A percentile compares a stretch with the other conserved stretches of the same genome.
Evolutionary conservation across 2,329 filamentous ascomycete genomes (phyloP).

Genomic region (Lasiodiplodia sp.): DNA sequence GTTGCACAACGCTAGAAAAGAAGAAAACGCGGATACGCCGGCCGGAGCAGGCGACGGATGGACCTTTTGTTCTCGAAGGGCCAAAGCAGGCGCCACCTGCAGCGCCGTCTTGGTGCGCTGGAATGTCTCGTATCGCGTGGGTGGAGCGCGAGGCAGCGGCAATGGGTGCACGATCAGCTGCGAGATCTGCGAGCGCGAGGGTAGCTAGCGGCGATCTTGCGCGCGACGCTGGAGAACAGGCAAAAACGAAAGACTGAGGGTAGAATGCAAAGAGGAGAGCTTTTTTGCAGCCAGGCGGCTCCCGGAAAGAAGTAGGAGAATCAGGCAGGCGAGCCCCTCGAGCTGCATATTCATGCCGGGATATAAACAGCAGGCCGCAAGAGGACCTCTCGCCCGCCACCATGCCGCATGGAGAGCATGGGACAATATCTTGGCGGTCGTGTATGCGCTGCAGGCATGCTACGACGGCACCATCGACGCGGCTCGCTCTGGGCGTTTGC

Average conservation of each 20-base stretch:
- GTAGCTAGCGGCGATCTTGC: neutral
- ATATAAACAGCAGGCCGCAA: constrained; percentile 14
- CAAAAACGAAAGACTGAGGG: constrained; percentile 7
- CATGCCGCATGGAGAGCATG: neutral
- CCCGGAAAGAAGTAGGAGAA: neutral
- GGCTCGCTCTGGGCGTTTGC: constrained; percentile 22
- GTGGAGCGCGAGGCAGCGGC: constrained; percentile 20
- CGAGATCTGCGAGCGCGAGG: constrained; percentile 18
- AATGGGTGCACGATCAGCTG: constrained; percentile 14
- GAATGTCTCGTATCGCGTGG: constrained; percentile 20
- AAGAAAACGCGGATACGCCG: constrained; percentile 2
- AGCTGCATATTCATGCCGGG: neutral
- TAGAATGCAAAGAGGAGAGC: neutral
- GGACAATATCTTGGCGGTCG: constrained; percentile 26
- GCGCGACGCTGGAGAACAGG: neutral
- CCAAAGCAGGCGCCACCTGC: constrained; percentile 20
- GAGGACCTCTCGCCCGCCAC: neutral
- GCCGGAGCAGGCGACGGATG: neutral
- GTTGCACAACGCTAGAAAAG: constrained; percentile 26
- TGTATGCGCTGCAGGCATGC: constrained; percentile 23
- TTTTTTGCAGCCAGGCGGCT: neutral
- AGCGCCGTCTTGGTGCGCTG: constrained; percentile 6
- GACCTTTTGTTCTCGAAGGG: constrained; percentile 21
- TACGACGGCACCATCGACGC: constrained; percentile 25
- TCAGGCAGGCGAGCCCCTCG: neutral